Base-by-base conservation (phyloP, 495 filamentous ascomycete genomes). In the Aspergillus haitiensis region DNA sequence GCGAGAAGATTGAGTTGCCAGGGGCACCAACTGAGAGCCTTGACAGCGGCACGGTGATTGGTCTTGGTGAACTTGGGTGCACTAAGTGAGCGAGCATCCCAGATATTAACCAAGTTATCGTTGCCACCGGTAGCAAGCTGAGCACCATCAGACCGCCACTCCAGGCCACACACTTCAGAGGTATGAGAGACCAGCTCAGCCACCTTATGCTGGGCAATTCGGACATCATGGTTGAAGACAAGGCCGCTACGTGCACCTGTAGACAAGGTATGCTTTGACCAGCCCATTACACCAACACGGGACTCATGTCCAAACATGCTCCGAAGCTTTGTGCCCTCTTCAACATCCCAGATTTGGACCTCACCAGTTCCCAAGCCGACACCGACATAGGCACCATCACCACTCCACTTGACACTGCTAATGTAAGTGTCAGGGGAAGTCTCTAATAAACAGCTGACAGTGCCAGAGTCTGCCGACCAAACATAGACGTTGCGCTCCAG, bases 211-310 rank as follows among this genome's bases (percentile, higher is more conserved):
- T 98, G 84, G 27, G 94, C 95, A 64, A 99, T 87, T 65, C 94
- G 93, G 62, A 99, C 94, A 76, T 99, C 94, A 75, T 99, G 94
- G 83, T 98, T 98, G 86, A 86, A 97, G 62, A 98, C 92, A n/a
- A 96, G 85, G 21, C 94, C 94, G 65, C 88, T 93, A 64, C 95
- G 88, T 36, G 94, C 90, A 60, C 94, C 94, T 27, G 93, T 98
- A 12, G 94, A 97, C 48, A 99, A 82, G 52, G 93, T 88, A 72
- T 97, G 94, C 81, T 97, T 97, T 79, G 88, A 95, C 94, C 94
- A 99, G 63, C 92, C 92, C 91, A 97, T 96, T 50, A 97, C 93
- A 65, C 92, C 91, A 58, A 99, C 94, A 40, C 94, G 94, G 31
- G 92, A 89, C 64, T 97, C 94, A 67, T 99, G 94, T 52, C 93